Percentiles rank a stretch among this genome's conserved stretches.
phyloP scores from a whole-genome alignment of 1,284 basidiomycete genomes.

The Boletellus dicymbophilus region DNA sequence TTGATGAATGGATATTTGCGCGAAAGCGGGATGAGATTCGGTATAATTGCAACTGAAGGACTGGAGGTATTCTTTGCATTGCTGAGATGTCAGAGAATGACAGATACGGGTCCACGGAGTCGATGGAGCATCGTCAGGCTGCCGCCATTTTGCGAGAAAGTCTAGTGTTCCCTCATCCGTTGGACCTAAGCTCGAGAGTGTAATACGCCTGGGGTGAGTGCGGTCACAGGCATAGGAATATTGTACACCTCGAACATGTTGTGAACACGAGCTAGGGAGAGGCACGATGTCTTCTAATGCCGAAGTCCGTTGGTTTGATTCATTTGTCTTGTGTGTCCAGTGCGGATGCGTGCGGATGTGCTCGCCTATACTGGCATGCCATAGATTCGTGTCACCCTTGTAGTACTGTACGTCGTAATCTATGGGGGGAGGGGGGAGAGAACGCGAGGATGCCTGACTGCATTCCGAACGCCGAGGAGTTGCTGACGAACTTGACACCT shows the following conservation, averaged over 20 bases:
- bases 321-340: conserved; percentile 5
- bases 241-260: conserved; percentile 65
- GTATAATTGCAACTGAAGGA: conserved; percentile 13
- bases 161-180: conserved; percentile 10
- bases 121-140: conserved; percentile 1
- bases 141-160: conserved; percentile 19
- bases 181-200: not conserved
- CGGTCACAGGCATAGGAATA: conserved; percentile 23
- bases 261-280: conserved; percentile 52
- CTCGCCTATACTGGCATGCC: conserved; percentile 2
- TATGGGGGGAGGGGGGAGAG: conserved; percentile 6
- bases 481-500: conserved; percentile 3
- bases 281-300: conserved; percentile 32
- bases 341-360: not conserved
- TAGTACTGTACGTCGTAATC: not conserved
- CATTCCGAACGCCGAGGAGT: conserved; percentile 16
- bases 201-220: conserved; percentile 11
- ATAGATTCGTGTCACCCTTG: conserved; percentile 8
- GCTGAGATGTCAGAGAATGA: conserved; percentile 12
- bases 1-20: conserved; percentile 38
- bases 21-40: conserved; percentile 54
- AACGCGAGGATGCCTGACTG: conserved; percentile 5
- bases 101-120: not conserved
- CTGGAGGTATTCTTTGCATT: conserved; percentile 20
- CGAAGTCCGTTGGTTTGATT: conserved; percentile 2